Percentiles rank a stretch among this genome's conserved stretches.
These are phyloP conservation scores for Phoma sp. DNA, from an alignment of 2,329 filamentous ascomycete genomes.

Conservation along the genomic window DNA sequence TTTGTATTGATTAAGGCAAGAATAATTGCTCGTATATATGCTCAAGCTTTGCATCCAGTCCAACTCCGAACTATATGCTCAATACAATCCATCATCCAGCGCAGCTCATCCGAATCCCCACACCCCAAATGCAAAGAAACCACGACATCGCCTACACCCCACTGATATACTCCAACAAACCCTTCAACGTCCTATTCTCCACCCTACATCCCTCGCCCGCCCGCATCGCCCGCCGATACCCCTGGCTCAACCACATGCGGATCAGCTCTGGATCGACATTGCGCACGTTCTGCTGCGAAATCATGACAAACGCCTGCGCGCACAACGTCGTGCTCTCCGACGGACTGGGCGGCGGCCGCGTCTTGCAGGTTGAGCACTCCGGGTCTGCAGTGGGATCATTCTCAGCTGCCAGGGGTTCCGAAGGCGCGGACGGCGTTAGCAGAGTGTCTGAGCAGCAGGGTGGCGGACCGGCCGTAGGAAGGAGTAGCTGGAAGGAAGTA, in stretches of 20 bases:
- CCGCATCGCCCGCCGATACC: slow-evolving; percentile 35
- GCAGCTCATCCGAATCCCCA: background rate
- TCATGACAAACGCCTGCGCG: slow-evolving; percentile 44
- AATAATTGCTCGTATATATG: no score
- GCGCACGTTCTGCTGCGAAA: slow-evolving; percentile 45
- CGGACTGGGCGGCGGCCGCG: slow-evolving; percentile 33
- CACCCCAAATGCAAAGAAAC: background rate
- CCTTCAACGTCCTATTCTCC: slow-evolving; percentile 43
- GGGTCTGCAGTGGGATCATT: slow-evolving; percentile 9
- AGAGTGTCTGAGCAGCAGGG: slow-evolving; percentile 34
- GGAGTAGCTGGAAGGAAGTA: background rate
- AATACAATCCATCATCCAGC: no score
- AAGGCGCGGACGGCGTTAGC: background rate
- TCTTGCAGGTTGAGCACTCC: slow-evolving; percentile 40
- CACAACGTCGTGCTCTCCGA: slow-evolving; percentile 45
- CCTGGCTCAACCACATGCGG: slow-evolving; percentile 42
- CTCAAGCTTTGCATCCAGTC: no score
- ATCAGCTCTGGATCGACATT: slow-evolving; percentile 42
- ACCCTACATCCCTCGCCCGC: slow-evolving; percentile 46
- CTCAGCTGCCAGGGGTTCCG: background rate
- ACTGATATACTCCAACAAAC: slow-evolving; percentile 48
- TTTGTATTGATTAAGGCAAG: no score
- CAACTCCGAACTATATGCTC: no score
- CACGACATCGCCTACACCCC: slow-evolving; percentile 30
- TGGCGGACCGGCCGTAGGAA: slow-evolving; percentile 24